Conservation (phyloP, 2,329 filamentous ascomycete genomes). For the Colletotrichum camelliae region DNA sequence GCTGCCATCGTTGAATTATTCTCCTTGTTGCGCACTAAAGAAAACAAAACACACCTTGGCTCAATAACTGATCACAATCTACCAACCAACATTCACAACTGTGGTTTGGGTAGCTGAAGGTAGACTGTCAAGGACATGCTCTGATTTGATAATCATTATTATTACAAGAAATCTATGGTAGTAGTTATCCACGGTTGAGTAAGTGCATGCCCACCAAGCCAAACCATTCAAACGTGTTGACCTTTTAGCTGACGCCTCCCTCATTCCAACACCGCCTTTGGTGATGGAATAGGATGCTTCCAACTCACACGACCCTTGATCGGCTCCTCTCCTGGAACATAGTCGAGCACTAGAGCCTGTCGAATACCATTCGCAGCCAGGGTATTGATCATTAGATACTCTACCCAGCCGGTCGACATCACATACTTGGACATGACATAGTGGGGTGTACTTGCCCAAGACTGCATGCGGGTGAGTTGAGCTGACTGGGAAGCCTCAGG, state of each 20-base stretch:
- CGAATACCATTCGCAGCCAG: background rate
- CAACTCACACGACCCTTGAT: background rate
- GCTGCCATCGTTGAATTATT: background rate
- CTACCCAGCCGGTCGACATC: background rate
- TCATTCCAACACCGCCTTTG: background rate
- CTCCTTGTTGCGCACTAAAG: rapidly evolving
- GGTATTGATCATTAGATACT: background rate
- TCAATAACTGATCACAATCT: background rate
- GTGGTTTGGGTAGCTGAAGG: background rate
- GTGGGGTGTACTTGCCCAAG: background rate
- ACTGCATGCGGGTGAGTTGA: background rate
- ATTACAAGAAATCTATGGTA: background rate
- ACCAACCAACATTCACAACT: background rate
- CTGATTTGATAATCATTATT: background rate
- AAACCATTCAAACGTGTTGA: background rate
- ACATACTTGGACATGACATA: background rate
- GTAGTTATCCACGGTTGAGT: background rate
- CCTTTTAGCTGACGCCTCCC: background rate
- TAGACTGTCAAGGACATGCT: background rate
- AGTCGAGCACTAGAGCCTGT: background rate
- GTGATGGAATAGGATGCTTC: background rate
- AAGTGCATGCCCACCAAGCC: background rate
- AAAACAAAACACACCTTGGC: rapidly evolving
- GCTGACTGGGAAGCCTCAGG: background rate
- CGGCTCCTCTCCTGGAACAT: background rate